Base-by-base conservation (phyloP, 2,329 filamentous ascomycete species). In the Venturia nashicola region DNA sequence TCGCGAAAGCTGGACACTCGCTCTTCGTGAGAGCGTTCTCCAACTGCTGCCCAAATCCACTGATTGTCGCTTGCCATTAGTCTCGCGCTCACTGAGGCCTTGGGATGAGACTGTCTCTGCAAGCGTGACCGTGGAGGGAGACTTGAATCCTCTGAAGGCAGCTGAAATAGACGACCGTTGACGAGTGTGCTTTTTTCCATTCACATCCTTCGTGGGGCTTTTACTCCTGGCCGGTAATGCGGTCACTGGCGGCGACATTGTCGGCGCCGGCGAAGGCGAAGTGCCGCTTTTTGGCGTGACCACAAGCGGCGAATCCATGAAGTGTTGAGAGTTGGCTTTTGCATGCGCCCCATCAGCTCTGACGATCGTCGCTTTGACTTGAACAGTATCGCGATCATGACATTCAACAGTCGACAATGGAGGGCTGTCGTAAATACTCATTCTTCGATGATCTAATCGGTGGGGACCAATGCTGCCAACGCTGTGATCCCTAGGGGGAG, bases 331-430 rank as follows among this genome's bases (percentile, higher is more conserved):
- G 2, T 57, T 20, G 8, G 27, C 27, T 20, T 36, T 57, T 34
- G 7, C 61, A 5, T 16, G 44, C 61, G 48, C 14, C 39, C 62
- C 62, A 3, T 64, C 62, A 14, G 62, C 43, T 46, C 62, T 48
- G 55, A 64, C 44, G 27, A 64, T 64, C n/a, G 62, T 64, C 7
- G 62, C 62, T 43, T 46, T 64, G 16, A 64, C 62, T 34, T 48
- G 40, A 23, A 64, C 61, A 39, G 62, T 60, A 43, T 64, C 62
- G 18, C 27, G 12, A 32, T 42, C 40, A 46, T 46, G 16, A 23
- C 36, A 32, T 20, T 62, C 60, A 14, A 57, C 51, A 9, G 5
- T 18, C n/a, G 36, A 20, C 20, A 43, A 42, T 1, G 40, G 39
- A 36, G 57, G 62, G n/a, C 39, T 43, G 32, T 60, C 59, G 27